Percentiles rank a stretch among this genome's conserved stretches.
Conservation (phyloP, 2,329 filamentous ascomycete species). For the Diaporthe ilicicola region DNA sequence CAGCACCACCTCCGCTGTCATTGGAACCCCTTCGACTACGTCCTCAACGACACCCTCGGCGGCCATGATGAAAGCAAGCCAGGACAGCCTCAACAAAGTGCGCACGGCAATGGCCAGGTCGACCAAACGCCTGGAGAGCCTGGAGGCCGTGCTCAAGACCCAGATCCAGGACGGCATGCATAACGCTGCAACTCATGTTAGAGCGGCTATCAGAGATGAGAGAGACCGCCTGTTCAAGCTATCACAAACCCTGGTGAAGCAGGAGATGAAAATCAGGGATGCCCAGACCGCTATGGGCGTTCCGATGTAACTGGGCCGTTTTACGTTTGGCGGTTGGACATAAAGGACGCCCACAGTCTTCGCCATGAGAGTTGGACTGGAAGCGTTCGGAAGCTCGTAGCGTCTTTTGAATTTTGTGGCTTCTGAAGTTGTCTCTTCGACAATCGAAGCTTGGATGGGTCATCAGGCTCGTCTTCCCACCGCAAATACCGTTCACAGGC, state of each 20-base stretch:
- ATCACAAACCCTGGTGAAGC: conserved; percentile 31
- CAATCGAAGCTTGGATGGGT: not conserved
- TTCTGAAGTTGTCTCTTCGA: not conserved
- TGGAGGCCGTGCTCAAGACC: conserved; percentile 31
- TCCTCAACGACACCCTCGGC: not conserved
- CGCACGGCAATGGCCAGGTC: conserved; percentile 30
- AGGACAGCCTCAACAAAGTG: conserved; percentile 31
- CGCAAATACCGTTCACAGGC: too few relatives aligned
- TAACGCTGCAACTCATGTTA: conserved; percentile 30
- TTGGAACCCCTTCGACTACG: not conserved
- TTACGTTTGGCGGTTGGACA: not conserved
- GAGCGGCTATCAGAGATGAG: conserved; percentile 30
- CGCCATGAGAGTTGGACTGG: not conserved
- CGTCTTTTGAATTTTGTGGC: not conserved
- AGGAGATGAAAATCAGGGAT: conserved; percentile 27
- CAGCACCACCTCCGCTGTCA: not conserved
- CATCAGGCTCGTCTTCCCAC: too few relatives aligned
- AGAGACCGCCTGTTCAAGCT: conserved; percentile 30
- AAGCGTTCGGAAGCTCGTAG: not conserved
- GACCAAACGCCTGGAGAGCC: conserved; percentile 29
- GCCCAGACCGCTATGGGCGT: conserved; percentile 19
- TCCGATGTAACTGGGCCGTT: not conserved
- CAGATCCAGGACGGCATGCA: conserved; percentile 33
- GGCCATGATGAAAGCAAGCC: conserved; percentile 26
- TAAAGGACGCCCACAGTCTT: not conserved